phyloP scores from a whole-genome alignment of 805 yeast species.

The Candida insectorum region DNA sequence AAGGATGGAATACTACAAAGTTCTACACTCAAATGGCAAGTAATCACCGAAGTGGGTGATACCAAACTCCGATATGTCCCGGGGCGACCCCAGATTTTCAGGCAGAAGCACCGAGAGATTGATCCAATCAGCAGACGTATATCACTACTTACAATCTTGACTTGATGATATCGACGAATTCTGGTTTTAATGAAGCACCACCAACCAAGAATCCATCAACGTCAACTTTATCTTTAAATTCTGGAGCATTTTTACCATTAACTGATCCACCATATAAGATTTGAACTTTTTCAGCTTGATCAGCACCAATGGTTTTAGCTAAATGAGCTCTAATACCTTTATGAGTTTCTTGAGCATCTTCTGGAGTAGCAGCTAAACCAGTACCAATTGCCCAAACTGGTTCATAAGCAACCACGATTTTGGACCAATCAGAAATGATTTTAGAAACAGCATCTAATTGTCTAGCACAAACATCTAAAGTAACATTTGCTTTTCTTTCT shows the following conservation, averaged over 20 bases:
- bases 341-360: slow-evolving; percentile 96
- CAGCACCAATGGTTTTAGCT: slow-evolving; percentile 69
- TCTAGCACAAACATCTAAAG: slow-evolving; percentile 81
- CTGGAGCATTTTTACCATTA: slow-evolving; percentile 86
- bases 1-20: slow-evolving; percentile 11
- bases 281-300: slow-evolving; percentile 75
- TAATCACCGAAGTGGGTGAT: neutral
- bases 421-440: slow-evolving; percentile 81
- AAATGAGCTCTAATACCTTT: slow-evolving; percentile 81
- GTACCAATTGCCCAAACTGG: slow-evolving; percentile 99
- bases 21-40: slow-evolving; percentile 1
- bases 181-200: slow-evolving; percentile 98
- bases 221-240: slow-evolving; percentile 88
- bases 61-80: no score
- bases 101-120: no score
- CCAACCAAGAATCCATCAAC: slow-evolving; percentile 99
- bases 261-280: slow-evolving; percentile 99
- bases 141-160: slow-evolving; percentile 59
- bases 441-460: slow-evolving; percentile 87
- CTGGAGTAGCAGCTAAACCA: slow-evolving; percentile 98
- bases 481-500: slow-evolving; percentile 86
- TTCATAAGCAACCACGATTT: slow-evolving; percentile 95
- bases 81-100: no score
- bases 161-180: slow-evolving; percentile 92
- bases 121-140: no score